Evolutionary conservation across 768 basidiomycete genomes (phyloP).

Genomic region (Leccinum ochraceum): DNA sequence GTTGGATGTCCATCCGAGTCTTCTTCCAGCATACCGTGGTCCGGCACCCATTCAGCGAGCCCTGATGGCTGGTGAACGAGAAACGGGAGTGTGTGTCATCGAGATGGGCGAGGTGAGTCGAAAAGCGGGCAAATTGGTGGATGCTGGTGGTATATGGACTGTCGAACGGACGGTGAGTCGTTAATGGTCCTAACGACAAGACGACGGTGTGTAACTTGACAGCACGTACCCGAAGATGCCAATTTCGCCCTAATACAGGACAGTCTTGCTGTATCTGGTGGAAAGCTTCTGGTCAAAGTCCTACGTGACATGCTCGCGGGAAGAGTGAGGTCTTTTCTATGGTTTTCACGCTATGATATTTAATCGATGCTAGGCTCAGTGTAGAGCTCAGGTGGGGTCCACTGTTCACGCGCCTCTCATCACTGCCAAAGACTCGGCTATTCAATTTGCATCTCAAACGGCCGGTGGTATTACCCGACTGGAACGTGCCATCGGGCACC

Average conservation of each 20-base stretch:
- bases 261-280: conserved; percentile 61
- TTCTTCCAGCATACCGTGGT: conserved; percentile 86
- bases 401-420: conserved; percentile 50
- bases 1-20: conserved; percentile 88
- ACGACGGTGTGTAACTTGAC: background rate
- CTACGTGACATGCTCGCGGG: conserved; percentile 63
- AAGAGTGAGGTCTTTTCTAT: conserved; percentile 39
- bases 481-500: conserved; percentile 31
- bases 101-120: conserved; percentile 62
- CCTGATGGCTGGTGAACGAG: conserved; percentile 61
- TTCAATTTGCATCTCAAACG: conserved; percentile 25
- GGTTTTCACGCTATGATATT: background rate
- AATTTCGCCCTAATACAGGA: conserved; percentile 60
- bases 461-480: conserved; percentile 20
- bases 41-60: conserved; percentile 89
- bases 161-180: conserved; percentile 51
- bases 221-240: conserved; percentile 55
- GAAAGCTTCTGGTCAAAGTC: conserved; percentile 67
- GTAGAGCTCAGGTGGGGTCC: conserved; percentile 45
- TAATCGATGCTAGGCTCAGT: conserved; percentile 42
- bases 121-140: conserved; percentile 60
- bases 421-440: conserved; percentile 14
- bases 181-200: background rate
- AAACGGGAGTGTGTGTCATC: conserved; percentile 81
- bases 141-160: conserved; percentile 75